Percentiles rank a stretch among this genome's conserved stretches.
These are phyloP conservation scores for Colletotrichum chlorophyti DNA, from an alignment of 2,329 filamentous ascomycete species.

Conservation along the genomic window DNA sequence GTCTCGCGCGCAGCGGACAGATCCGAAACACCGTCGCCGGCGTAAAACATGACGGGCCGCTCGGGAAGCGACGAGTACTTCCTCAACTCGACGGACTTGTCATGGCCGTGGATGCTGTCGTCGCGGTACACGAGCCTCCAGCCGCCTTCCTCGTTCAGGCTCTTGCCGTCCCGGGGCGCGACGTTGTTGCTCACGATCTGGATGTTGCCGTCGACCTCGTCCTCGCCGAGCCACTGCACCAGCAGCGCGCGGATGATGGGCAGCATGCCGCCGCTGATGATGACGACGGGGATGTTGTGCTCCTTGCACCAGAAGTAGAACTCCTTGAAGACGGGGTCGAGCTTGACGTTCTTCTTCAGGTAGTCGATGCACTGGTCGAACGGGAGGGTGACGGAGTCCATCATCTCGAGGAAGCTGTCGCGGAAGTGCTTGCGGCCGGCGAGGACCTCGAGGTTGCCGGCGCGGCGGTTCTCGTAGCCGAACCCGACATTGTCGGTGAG, in stretches of 20 bases:
- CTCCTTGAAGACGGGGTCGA: slow-evolving; percentile 86
- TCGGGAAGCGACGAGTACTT: slow-evolving; percentile 80
- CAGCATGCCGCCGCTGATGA: slow-evolving; percentile 91
- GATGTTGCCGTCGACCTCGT: slow-evolving; percentile 72
- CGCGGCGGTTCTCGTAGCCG: slow-evolving; percentile 72
- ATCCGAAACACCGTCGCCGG: slow-evolving; percentile 93
- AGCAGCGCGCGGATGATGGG: slow-evolving; percentile 88
- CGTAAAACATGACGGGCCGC: slow-evolving; percentile 88
- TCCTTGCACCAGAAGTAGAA: slow-evolving; percentile 85
- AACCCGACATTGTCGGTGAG: slow-evolving; percentile 94
- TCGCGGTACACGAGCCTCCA: slow-evolving; percentile 93
- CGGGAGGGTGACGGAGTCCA: slow-evolving; percentile 82
- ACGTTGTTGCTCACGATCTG: slow-evolving; percentile 93
- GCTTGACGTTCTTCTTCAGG: slow-evolving; percentile 81
- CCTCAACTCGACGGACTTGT: slow-evolving; percentile 91
- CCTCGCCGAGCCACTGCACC: slow-evolving; percentile 77
- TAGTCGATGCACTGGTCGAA: slow-evolving; percentile 83
- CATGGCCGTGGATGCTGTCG: slow-evolving; percentile 90
- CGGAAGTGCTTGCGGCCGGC: slow-evolving; percentile 75
- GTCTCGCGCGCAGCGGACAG: slow-evolving; percentile 92
- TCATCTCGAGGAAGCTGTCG: slow-evolving; percentile 89
- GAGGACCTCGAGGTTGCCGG: slow-evolving; percentile 81
- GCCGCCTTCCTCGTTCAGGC: slow-evolving; percentile 78
- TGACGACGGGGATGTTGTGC: slow-evolving; percentile 89
- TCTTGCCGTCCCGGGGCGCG: slow-evolving; percentile 66